Base-by-base conservation (phyloP, 2,329 filamentous ascomycete species). In the Zymoseptoria tritici region DNA sequence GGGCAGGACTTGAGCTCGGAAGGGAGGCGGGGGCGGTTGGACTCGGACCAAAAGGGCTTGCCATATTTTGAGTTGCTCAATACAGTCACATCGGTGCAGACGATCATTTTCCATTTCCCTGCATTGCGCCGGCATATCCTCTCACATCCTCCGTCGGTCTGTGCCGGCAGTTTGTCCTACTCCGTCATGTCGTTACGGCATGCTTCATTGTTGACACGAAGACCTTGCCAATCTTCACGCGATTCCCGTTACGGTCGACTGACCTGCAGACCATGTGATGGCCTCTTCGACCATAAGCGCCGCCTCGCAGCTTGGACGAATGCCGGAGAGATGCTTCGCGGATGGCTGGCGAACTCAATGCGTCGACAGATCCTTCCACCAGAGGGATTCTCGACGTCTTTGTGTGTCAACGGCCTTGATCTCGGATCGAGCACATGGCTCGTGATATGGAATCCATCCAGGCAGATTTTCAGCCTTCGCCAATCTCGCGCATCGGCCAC, bases 401-500 rank as follows among this genome's bases (percentile, higher is more conserved):
- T 16, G 36, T 16, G 36, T 13, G 36, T 16, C 36, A 46, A 46
- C 7, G 36, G 2, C 36, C 36, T 46, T n/a, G 36, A n/a, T 46
- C 36, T 13, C 26, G 4, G 26, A 29, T 29, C 8, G 16, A 46
- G 13, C 36, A 46, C 13, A 46, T 46, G 13, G 36, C 36, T 46
- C 36, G 36, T n/a, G 16, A 16, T 16, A 5, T n/a, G 36, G 36
- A 46, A 46, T 6, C 26, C 13, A 46, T 46, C 36, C 36, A 7
- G 36, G 13, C 36, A 46, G 16, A n/a, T 6, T 1, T 21, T 64
- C 55, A 60, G 11, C 62, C 62, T 29, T 54, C 62, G n/a, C 53
- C 60, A 31, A 67, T 61, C 49, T 66, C 62, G 26, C 62, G 61
- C 55, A 71, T 55, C 13, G 70, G 70, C 70, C 70, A 72, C 8